Evolutionary conservation across 2,329 filamentous ascomycete species (phyloP), one percentile per base, ranked within the genome.

Genomic region (Penicillium sp.): DNA sequence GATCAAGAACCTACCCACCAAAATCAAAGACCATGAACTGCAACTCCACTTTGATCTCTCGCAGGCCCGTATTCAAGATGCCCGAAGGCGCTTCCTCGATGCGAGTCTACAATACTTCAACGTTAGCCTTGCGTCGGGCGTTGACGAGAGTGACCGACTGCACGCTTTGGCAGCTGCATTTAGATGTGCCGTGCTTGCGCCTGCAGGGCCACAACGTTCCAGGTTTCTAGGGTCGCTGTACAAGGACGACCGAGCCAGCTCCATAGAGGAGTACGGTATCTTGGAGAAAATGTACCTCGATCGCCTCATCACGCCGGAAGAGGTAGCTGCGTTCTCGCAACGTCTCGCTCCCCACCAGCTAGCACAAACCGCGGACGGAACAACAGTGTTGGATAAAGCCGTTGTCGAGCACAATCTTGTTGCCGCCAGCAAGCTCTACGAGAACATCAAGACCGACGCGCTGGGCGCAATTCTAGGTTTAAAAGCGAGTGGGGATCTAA

Each of bases 241-340:
- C 85, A 97, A 96, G 78, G 95, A 99, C 77, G 95, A 98, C 67
- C 87, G 95, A 31, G 86, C 91, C 0, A 82, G 84, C 3, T 86
- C 88, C 54, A 86, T 95, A 2, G 86, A 90, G 35, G 92, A 98
- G 78, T 94, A 91, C 73, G 84, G 88, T 53, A 97, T 99, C 58
- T 82, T 99, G 15, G 95, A 98, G 82, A 98, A 98, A 83, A 98
- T 99, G 87, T 97, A 96, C 77, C 84, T 98, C 53, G 92, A 98
- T 77, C 88, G 93, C 6, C 83, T 99, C 3, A 84, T 99, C 53
- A 86, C 87, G 0, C 87, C 90, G 0, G 85, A 84, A n/a, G 95
- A 99, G 79, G 92, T 97, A 47, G 87, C 89, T 44, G 89, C 91
- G 59, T 99, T 99, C 73, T 90, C 93, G 0, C 83, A 90, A 69